Evolutionary conservation across 371 early-diverging fungal species (phyloP).

Genomic region (Antonospora locustae): DNA sequence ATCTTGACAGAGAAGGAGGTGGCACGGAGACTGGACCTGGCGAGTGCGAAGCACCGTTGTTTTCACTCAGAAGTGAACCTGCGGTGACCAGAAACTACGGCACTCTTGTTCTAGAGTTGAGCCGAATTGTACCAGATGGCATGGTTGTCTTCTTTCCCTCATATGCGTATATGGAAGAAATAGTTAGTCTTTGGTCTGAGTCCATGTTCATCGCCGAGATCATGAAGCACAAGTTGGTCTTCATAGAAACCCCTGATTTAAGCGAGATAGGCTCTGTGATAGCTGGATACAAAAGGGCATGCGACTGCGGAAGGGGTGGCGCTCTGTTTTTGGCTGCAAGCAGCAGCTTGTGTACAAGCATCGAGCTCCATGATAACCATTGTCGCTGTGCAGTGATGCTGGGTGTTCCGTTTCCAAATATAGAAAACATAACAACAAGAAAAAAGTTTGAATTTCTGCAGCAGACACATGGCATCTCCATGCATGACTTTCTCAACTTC

Average conservation of each 20-base stretch:
- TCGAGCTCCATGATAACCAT: slow-evolving; percentile 97
- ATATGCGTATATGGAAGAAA: slow-evolving; percentile 93
- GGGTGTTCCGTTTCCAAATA: slow-evolving; percentile 88
- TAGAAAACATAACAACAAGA: slow-evolving; percentile 71
- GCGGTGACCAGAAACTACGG: slow-evolving; percentile 97
- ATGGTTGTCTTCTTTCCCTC: slow-evolving; percentile 95
- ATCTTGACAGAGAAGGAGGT: neutral
- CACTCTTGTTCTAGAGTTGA: slow-evolving; percentile 78
- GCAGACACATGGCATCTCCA: slow-evolving; percentile 74
- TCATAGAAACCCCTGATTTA: slow-evolving; percentile 94
- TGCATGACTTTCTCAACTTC: slow-evolving; percentile 93
- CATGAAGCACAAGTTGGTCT: slow-evolving; percentile 83
- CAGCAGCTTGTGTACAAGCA: slow-evolving; percentile 96
- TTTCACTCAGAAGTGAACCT: slow-evolving; percentile 87
- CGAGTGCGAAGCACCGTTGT: slow-evolving; percentile 58
- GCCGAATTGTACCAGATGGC: slow-evolving; percentile 87
- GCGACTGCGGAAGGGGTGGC: slow-evolving; percentile 93
- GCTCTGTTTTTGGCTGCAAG: slow-evolving; percentile 93
- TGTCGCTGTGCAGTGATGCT: slow-evolving; percentile 82
- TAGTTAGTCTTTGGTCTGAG: slow-evolving; percentile 91
- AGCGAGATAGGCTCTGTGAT: slow-evolving; percentile 87
- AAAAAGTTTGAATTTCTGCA: slow-evolving; percentile 84
- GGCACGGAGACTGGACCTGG: neutral
- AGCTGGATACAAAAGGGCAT: slow-evolving; percentile 80
- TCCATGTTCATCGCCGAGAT: slow-evolving; percentile 62